Percentiles rank a stretch among this genome's conserved stretches.
These are phyloP conservation scores for Pilaira anomala DNA, from an alignment of 192 early-diverging fungal species.

Conservation along the genomic window DNA sequence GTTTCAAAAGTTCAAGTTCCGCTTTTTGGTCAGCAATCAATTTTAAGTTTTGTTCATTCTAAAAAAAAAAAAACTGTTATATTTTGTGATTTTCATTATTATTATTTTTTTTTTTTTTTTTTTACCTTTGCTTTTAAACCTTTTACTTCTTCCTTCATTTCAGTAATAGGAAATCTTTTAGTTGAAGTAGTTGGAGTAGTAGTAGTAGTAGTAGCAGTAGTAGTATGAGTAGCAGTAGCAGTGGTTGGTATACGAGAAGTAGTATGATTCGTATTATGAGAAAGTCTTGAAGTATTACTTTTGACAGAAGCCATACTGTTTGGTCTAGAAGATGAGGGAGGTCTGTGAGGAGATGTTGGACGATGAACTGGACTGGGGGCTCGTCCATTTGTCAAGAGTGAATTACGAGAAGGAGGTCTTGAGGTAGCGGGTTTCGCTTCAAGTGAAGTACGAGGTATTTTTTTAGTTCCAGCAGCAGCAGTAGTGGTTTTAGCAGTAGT, in stretches of 20 bases:
- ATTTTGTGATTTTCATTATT: no score
- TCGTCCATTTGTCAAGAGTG: neutral
- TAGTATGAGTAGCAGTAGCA: neutral
- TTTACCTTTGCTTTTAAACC: constrained; percentile 33
- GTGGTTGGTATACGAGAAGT: neutral
- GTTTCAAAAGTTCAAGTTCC: constrained; percentile 28
- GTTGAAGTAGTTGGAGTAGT: neutral
- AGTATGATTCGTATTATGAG: no score
- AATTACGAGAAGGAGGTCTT: constrained; percentile 8
- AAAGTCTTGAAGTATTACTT: neutral
- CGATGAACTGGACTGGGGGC: constrained; percentile 5
- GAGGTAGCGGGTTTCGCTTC: neutral
- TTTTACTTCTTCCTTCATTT: constrained; percentile 37
- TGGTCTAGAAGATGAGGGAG: neutral
- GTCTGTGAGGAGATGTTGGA: constrained; percentile 7
- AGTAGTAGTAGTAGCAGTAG: neutral
- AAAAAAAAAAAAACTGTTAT: constrained; percentile 10
- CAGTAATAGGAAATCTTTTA: constrained; percentile 26
- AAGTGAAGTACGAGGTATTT: neutral
- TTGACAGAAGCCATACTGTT: constrained; percentile 9
- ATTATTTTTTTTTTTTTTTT: neutral
- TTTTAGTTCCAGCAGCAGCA: neutral
- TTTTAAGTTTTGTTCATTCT: constrained; percentile 30
- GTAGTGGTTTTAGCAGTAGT: no score
- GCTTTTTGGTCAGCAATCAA: constrained; percentile 37